Conservation (phyloP, 2,329 filamentous ascomycete species). For the Chalaropsis ovoidea region DNA sequence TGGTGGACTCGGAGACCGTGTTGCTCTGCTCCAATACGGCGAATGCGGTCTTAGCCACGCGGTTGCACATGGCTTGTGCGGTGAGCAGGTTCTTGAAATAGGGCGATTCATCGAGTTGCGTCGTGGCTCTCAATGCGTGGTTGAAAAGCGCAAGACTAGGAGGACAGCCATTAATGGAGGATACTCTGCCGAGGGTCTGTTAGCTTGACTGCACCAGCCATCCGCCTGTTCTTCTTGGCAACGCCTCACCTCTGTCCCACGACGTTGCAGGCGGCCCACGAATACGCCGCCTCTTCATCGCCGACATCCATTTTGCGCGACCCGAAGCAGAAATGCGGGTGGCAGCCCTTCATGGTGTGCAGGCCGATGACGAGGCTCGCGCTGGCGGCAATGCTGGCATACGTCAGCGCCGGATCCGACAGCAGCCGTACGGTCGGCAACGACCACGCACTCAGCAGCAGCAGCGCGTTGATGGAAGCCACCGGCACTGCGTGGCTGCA, state of each 20-base stretch:
- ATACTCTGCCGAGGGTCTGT: slow-evolving; percentile 29
- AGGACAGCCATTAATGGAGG: slow-evolving; percentile 39
- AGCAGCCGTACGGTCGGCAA: slow-evolving; percentile 43
- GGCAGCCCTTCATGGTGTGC: slow-evolving; percentile 44
- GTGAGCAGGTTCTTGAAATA: slow-evolving; percentile 22
- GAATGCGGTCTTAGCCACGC: slow-evolving; percentile 40
- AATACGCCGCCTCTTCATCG: slow-evolving; percentile 44
- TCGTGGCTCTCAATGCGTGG: slow-evolving; percentile 35
- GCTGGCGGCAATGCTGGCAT: slow-evolving; percentile 40
- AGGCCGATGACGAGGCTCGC: slow-evolving; percentile 42
- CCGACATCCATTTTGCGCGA: slow-evolving; percentile 37
- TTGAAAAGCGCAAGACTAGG: slow-evolving; percentile 39
- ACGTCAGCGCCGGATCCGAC: slow-evolving; percentile 41
- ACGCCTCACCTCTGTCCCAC: slow-evolving; percentile 39
- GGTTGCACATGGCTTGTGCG: slow-evolving; percentile 34
- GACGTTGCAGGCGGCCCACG: slow-evolving; percentile 46
- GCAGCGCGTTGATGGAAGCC: slow-evolving; percentile 42
- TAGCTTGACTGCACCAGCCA: slow-evolving; percentile 25
- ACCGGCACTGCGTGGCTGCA: slow-evolving; percentile 38
- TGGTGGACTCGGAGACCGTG: slow-evolving; percentile 39
- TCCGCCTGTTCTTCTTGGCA: neutral
- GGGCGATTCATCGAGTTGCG: slow-evolving; percentile 14
- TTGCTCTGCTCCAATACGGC: slow-evolving; percentile 40
- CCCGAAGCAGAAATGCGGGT: slow-evolving; percentile 41
- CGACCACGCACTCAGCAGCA: slow-evolving; percentile 44